Evolutionary conservation across 352 stramenopile species (phyloP), one percentile per base, ranked within the genome.

Genomic region (Phytopythium litorale): DNA sequence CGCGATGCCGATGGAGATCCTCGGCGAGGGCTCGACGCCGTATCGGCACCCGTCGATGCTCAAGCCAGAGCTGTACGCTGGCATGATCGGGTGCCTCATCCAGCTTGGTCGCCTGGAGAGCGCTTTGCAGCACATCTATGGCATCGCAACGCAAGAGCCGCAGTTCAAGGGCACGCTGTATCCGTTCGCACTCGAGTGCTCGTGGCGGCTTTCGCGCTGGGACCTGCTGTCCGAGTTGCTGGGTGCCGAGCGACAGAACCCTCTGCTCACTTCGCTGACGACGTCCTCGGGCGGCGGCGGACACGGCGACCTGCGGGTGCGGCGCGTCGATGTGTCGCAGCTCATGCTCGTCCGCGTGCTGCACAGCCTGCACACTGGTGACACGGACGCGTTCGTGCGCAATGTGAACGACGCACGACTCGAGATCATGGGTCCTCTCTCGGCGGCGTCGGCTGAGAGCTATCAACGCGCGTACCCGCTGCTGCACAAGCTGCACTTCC

Each of bases 121-220:
- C 62, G 87, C 86, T 13, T 68, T 96, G 21, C 85, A 94, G 59
- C 82, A 95, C 66, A 94, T 95, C 37, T 91, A 94, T 48, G 87
- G 87, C 19, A 94, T 96, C 46, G 77, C 88, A 7, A 90, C 79
- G 12, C 75, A 88, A 68, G 84, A 94, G 45, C 84, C 86, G 1
- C 72, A 90, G 33, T 87, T 87, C 51, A 88, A 91, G 42, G 79
- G 72, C n/a, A 87, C 81, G 3, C 70, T 94, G 38, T 94, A 94
- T 63, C 85, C 84, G 13, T 88, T 82, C 63, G 87, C 87, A 2
- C 68, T 96, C 3, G 85, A 96, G 61, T 94, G 86, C 52, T 82
- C 87, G 18, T 96, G 87, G 87, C 76, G 86, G n/a, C 71, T 96
- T 30, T 93, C 82, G 55, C 76, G 86, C 32, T 96, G 87, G 87